These are phyloP conservation scores for Theobroma cacao DNA, from an alignment of 345 rosid genomes.

Conservation along the genomic window DNA sequence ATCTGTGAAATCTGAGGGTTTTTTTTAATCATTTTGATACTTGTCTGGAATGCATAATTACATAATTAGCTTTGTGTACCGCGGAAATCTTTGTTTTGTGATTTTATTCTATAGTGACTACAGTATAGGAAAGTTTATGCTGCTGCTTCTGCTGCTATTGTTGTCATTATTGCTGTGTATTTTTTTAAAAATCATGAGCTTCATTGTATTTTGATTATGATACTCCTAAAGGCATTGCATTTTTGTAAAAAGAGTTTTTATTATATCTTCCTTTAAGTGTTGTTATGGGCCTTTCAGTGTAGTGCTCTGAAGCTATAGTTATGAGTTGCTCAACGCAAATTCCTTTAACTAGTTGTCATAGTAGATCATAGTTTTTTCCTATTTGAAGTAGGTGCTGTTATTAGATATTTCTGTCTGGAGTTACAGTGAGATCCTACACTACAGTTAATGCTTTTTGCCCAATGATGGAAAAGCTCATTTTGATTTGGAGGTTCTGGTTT, in stretches of 20 bases:
- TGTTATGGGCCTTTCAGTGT: neutral
- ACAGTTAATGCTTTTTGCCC: neutral
- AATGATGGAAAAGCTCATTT: neutral
- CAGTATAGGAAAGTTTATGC: neutral
- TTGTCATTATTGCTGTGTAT: neutral
- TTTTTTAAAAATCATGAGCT: neutral
- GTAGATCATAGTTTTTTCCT: neutral
- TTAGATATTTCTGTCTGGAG: neutral
- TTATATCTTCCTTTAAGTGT: neutral
- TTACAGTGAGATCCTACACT: neutral
- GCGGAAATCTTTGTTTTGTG: neutral
- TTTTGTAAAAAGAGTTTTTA: neutral
- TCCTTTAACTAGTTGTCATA: neutral
- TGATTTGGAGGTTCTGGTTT: neutral
- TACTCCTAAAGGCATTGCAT: neutral
- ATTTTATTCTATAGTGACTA: neutral
- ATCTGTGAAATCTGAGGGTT: conserved; percentile 27
- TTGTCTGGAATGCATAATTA: neutral
- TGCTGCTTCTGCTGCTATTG: neutral
- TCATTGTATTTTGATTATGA: neutral
- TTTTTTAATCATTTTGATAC: neutral
- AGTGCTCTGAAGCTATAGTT: neutral
- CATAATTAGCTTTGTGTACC: neutral
- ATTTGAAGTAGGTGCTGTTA: too few relatives aligned
- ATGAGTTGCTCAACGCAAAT: neutral